Conservation (phyloP, 345 rosid genomes). For the Gossypium turneri region DNA sequence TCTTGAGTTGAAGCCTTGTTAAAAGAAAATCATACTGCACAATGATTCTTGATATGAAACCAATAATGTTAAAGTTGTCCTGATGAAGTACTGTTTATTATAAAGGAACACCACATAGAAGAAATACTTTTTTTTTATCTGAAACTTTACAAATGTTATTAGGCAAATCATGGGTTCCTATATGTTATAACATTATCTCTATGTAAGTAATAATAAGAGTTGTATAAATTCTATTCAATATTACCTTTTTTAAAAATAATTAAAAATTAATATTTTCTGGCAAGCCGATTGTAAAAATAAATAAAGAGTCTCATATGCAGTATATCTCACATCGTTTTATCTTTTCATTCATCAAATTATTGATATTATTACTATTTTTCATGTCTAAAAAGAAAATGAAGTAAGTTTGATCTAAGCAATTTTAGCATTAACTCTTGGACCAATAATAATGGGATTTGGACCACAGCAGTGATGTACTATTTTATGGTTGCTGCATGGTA, state of each 20-base stretch:
- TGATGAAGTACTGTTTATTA: not conserved
- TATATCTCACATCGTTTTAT: too few relatives aligned
- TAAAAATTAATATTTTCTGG: too few relatives aligned
- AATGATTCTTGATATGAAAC: conserved; percentile 1
- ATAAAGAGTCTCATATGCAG: too few relatives aligned
- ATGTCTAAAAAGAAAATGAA: not conserved
- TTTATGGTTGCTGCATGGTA: not conserved
- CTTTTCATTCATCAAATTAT: too few relatives aligned
- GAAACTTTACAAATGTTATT: not conserved
- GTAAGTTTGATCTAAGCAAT: not conserved
- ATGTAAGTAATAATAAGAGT: too few relatives aligned
- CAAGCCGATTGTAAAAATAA: too few relatives aligned
- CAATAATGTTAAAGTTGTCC: conserved; percentile 10
- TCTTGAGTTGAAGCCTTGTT: too few relatives aligned
- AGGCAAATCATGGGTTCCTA: not conserved
- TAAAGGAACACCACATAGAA: not conserved
- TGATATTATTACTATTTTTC: too few relatives aligned
- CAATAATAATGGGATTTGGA: not conserved
- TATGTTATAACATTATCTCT: too few relatives aligned
- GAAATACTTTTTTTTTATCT: not conserved
- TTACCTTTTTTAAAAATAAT: too few relatives aligned
- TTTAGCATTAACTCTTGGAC: not conserved
- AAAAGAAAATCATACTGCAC: not conserved
- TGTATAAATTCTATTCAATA: too few relatives aligned
- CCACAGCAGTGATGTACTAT: not conserved